These are phyloP conservation scores for Thyridium curvatum DNA, from an alignment of 2,329 filamentous ascomycete species.

Conservation along the genomic window DNA sequence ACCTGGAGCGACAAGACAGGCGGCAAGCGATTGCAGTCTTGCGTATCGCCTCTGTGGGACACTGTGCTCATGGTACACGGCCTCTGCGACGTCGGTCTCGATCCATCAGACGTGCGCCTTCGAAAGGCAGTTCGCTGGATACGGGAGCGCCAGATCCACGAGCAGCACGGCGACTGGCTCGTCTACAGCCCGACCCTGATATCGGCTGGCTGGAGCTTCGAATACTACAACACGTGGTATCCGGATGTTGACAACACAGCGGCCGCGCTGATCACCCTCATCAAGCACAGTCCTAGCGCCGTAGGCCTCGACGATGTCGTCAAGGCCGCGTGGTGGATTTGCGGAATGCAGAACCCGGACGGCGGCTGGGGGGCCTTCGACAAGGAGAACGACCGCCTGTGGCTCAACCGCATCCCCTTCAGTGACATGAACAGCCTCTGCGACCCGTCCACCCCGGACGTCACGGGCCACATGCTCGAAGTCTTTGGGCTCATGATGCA, in stretches of 20 bases:
- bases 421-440: constrained; percentile 25
- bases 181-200: constrained; percentile 13
- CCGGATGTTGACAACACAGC: constrained; percentile 26
- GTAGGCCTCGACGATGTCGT: constrained; percentile 1
- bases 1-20: constrained; percentile 9
- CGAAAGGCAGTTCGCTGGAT: constrained; percentile 10
- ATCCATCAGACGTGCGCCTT: constrained; percentile 1
- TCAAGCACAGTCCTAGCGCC: constrained; percentile 14
- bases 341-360: constrained; percentile 28
- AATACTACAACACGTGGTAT: constrained; percentile 22
- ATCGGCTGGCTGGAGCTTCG: constrained; percentile 21
- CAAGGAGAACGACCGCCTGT: constrained; percentile 21
- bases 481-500: constrained; percentile 7
- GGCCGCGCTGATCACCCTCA: constrained; percentile 17
- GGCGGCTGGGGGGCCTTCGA: constrained; percentile 29
- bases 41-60: constrained; percentile 25
- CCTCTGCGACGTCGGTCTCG: constrained; percentile 15
- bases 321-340: constrained; percentile 16
- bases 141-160: constrained; percentile 15
- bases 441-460: constrained; percentile 23
- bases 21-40: constrained; percentile 20
- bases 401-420: constrained; percentile 26
- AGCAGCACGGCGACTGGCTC: constrained; percentile 19
- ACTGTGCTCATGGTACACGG: constrained; percentile 23
- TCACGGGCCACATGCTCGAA: constrained; percentile 21